Conservation (phyloP, 805 yeast genomes). For the Hyphopichia homilentoma region DNA sequence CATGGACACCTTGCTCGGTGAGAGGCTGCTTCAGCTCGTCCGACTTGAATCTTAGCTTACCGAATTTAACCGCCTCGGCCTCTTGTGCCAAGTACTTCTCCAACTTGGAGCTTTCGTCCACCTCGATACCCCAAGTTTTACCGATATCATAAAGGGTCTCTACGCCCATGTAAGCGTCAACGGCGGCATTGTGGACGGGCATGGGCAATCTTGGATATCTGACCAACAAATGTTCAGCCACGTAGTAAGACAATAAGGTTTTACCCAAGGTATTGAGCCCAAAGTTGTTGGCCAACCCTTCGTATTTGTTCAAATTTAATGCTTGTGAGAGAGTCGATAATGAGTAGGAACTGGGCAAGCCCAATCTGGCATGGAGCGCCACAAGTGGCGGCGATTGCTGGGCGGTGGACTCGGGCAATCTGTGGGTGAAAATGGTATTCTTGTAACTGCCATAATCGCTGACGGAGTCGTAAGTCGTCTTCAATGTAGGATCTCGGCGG, state of each 20-base stretch:
- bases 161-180: constrained; percentile 70
- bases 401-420: constrained; percentile 45
- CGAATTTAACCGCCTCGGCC: constrained; percentile 62
- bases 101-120: constrained; percentile 60
- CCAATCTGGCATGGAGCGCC: constrained; percentile 75
- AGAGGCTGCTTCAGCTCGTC: constrained; percentile 25
- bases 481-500: constrained; percentile 19
- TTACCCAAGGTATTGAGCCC: constrained; percentile 84
- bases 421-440: constrained; percentile 39
- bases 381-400: constrained; percentile 66
- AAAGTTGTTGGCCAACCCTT: constrained; percentile 62
- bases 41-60: constrained; percentile 56
- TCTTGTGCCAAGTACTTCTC: constrained; percentile 68
- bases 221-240: constrained; percentile 65
- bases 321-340: constrained; percentile 75
- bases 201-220: constrained; percentile 90
- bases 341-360: constrained; percentile 54
- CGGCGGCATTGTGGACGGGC: constrained; percentile 68
- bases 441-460: constrained; percentile 39
- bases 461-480: constrained; percentile 27
- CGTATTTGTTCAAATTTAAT: constrained; percentile 53
- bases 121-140: constrained; percentile 83
- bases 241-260: constrained; percentile 69
- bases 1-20: constrained; percentile 50
- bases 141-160: constrained; percentile 66